A percentile compares a stretch with the other conserved stretches of the same genome.
These are phyloP conservation scores for Trichoderma erinaceum DNA, from an alignment of 495 filamentous ascomycete genomes.

Conservation along the genomic window DNA sequence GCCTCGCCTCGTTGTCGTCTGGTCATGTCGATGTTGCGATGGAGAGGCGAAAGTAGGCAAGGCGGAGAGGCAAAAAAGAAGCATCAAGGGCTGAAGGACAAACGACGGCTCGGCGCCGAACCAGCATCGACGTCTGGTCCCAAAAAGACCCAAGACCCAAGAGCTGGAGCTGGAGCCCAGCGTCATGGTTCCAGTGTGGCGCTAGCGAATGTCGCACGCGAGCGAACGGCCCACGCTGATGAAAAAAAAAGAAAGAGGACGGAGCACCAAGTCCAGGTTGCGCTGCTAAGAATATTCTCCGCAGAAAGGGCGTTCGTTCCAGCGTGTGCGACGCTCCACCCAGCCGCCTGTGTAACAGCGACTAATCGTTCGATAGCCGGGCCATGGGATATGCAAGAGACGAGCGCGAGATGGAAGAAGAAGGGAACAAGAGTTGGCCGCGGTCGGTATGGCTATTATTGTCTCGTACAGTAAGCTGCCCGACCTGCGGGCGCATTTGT, in stretches of 20 bases:
- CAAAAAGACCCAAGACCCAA: background rate
- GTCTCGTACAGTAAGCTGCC: too few relatives aligned
- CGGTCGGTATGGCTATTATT: too few relatives aligned
- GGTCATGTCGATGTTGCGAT: too few relatives aligned
- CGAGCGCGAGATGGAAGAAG: too few relatives aligned
- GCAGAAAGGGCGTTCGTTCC: slow-evolving; percentile 4
- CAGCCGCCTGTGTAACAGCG: slow-evolving; percentile 9
- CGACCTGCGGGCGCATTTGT: too few relatives aligned
- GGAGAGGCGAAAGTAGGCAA: too few relatives aligned
- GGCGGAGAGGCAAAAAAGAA: too few relatives aligned
- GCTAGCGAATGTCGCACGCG: slow-evolving; percentile 14
- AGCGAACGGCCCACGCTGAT: slow-evolving; percentile 11
- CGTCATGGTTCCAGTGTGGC: slow-evolving; percentile 9
- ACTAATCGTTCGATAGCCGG: background rate
- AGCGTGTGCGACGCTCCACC: background rate
- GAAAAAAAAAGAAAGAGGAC: background rate
- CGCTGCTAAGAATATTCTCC: background rate
- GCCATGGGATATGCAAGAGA: background rate
- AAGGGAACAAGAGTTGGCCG: too few relatives aligned
- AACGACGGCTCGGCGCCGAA: background rate
- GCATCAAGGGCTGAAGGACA: background rate
- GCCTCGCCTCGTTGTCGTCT: too few relatives aligned
- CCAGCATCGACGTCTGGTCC: background rate
- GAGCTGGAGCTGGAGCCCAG: slow-evolving; percentile 8
- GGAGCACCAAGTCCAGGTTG: background rate